Conservation (phyloP, 345 rosid genomes). For the Gossypium bickii region DNA sequence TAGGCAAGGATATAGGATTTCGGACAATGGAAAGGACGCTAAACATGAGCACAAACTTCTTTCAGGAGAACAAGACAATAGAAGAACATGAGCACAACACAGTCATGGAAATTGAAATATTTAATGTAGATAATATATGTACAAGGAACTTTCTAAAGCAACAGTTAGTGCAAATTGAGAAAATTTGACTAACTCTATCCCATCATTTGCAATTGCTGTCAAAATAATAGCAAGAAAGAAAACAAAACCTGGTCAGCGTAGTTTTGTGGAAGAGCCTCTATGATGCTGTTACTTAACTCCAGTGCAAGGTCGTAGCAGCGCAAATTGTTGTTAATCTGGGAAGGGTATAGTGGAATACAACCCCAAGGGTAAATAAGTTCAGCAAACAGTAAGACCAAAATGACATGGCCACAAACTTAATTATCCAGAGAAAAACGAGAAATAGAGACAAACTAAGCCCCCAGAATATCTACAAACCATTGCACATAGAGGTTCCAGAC, state of each 20-base stretch:
- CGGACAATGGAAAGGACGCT: not conserved
- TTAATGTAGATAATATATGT: not conserved
- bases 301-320: conserved; percentile 98
- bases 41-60: not conserved
- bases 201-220: not conserved
- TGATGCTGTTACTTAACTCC: conserved; percentile 85
- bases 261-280: conserved; percentile 94
- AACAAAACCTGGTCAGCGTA: conserved; percentile 87
- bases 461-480: conserved; percentile 56
- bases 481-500: conserved; percentile 94
- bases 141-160: not conserved
- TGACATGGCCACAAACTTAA: not conserved
- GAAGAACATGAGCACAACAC: not conserved
- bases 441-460: not conserved
- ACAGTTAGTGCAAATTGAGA: not conserved
- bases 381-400: conserved; percentile 15
- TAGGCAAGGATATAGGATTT: not conserved
- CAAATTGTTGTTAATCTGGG: conserved; percentile 90
- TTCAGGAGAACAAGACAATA: not conserved
- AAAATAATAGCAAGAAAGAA: conserved; percentile 9
- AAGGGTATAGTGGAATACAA: conserved; percentile 13
- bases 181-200: not conserved
- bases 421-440: not conserved
- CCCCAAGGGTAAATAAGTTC: conserved; percentile 4
- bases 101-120: not conserved